phyloP scores from a whole-genome alignment of 495 filamentous ascomycete genomes.

The Penicillium soppii region DNA sequence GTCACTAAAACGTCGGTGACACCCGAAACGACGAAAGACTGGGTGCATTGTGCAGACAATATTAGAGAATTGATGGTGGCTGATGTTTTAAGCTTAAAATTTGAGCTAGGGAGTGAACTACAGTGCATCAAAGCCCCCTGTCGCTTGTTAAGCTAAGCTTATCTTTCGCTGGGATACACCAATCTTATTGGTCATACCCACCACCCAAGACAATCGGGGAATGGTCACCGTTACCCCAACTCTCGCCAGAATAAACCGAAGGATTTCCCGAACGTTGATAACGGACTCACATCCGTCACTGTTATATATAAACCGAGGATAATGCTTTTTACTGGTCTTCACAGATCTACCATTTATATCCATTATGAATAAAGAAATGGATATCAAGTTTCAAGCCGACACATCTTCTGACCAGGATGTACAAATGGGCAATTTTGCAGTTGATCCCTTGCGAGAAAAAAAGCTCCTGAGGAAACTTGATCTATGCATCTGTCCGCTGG shows the following conservation, averaged over 20 bases:
- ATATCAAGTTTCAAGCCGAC: conserved; percentile 7
- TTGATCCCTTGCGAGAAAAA: conserved; percentile 12
- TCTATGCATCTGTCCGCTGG: conserved; percentile 13
- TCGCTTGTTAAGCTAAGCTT: neutral
- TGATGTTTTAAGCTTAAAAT: neutral
- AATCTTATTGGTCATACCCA: neutral
- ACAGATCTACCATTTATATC: neutral
- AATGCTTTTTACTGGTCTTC: neutral
- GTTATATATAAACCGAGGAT: neutral
- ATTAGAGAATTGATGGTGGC: too few relatives aligned
- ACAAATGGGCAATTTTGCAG: conserved; percentile 9
- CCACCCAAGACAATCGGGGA: conserved; percentile 3
- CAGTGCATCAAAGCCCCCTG: neutral
- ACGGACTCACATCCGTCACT: neutral
- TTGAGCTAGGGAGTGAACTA: neutral
- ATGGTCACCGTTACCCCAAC: neutral
- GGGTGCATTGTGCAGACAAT: too few relatives aligned
- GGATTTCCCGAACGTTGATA: conserved; percentile 10
- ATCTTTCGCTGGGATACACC: neutral
- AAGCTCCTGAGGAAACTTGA: conserved; percentile 15
- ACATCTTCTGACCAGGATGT: conserved; percentile 10
- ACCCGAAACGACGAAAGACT: too few relatives aligned
- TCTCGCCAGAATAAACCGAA: conserved; percentile 10
- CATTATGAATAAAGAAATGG: conserved; percentile 9
- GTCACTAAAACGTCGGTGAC: neutral